Evolutionary conservation across 2,329 filamentous ascomycete genomes (phyloP).

Genomic region (Ramularia collo-cygni): DNA sequence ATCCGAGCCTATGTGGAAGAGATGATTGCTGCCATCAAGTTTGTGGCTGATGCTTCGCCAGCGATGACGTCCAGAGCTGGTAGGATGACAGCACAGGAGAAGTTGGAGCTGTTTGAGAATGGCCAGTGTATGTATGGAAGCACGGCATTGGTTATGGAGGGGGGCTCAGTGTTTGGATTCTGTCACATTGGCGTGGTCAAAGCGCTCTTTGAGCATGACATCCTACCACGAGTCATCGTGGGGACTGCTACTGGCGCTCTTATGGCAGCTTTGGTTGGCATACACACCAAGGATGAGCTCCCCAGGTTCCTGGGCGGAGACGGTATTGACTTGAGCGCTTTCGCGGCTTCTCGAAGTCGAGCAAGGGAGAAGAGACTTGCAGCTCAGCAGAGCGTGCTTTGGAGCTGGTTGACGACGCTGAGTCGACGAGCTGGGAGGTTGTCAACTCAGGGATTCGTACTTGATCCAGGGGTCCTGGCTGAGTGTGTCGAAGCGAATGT

Average conservation of each 20-base stretch:
- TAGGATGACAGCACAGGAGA: conserved; percentile 62
- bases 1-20: conserved; percentile 89
- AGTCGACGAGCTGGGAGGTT: conserved; percentile 62
- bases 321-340: conserved; percentile 75
- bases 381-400: conserved; percentile 56
- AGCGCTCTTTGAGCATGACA: conserved; percentile 63
- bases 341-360: conserved; percentile 44
- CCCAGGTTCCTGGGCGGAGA: conserved; percentile 69
- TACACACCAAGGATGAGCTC: conserved; percentile 81
- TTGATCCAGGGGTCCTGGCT: conserved; percentile 75
- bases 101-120: conserved; percentile 80
- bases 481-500: conserved; percentile 79
- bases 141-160: conserved; percentile 71
- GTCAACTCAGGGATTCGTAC: conserved; percentile 69
- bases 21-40: conserved; percentile 70
- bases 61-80: conserved; percentile 12
- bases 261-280: conserved; percentile 79
- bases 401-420: conserved; percentile 48
- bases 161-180: conserved; percentile 86
- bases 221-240: conserved; percentile 83
- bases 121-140: conserved; percentile 85
- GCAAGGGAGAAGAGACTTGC: conserved; percentile 46
- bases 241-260: conserved; percentile 86
- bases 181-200: conserved; percentile 85
- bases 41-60: conserved; percentile 63